A percentile compares a stretch with the other conserved stretches of the same genome.
These are phyloP conservation scores for Corynascus novoguineensis DNA, from an alignment of 495 filamentous ascomycete species.

Conservation along the genomic window DNA sequence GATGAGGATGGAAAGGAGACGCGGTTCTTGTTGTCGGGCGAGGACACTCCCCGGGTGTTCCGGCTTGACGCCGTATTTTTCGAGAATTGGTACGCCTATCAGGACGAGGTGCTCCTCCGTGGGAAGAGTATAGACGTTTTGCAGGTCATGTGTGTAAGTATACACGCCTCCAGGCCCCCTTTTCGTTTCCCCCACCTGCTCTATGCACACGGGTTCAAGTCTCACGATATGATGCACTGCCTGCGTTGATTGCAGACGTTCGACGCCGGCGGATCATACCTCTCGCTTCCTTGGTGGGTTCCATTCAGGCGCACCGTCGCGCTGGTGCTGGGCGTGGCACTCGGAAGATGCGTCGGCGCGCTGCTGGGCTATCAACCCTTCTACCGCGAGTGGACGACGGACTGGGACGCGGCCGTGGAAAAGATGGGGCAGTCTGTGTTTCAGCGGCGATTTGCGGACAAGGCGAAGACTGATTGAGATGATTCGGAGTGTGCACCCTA, in stretches of 20 bases:
- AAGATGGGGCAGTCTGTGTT: slow-evolving; percentile 42
- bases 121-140: slow-evolving; percentile 39
- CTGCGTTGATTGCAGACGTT: slow-evolving; percentile 19
- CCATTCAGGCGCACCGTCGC: slow-evolving; percentile 38
- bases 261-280: slow-evolving; percentile 46
- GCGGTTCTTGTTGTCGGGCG: slow-evolving; percentile 31
- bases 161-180: too few relatives aligned
- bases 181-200: too few relatives aligned
- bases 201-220: too few relatives aligned
- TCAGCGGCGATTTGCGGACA: slow-evolving; percentile 30
- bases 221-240: not conserved
- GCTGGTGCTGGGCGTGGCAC: slow-evolving; percentile 36
- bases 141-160: slow-evolving; percentile 40
- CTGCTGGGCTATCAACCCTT: slow-evolving; percentile 51
- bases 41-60: slow-evolving; percentile 30
- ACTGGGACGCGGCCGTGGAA: slow-evolving; percentile 44
- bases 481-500: too few relatives aligned
- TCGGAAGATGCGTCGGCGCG: slow-evolving; percentile 48
- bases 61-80: slow-evolving; percentile 47
- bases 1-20: not conserved
- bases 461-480: too few relatives aligned
- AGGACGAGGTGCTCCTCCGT: slow-evolving; percentile 41
- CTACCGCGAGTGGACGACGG: slow-evolving; percentile 46
- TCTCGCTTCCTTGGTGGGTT: slow-evolving; percentile 42
- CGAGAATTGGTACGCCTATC: slow-evolving; percentile 52